These are phyloP conservation scores for Ziziphus jujuba DNA, from an alignment of 306 rosid species.

Conservation along the genomic window DNA sequence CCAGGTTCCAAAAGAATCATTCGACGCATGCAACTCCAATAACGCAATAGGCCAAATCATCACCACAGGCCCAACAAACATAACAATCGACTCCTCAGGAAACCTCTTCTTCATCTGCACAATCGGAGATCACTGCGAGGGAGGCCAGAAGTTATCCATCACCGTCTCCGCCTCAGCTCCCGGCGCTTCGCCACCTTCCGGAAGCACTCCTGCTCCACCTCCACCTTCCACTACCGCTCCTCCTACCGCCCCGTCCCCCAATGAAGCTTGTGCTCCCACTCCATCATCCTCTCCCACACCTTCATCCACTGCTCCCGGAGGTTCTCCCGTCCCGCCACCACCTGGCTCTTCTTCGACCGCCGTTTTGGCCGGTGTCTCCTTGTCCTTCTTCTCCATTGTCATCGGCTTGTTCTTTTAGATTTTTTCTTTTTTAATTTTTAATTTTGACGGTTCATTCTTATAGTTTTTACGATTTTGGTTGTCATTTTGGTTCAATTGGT, in stretches of 20 bases:
- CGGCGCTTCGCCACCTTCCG: neutral
- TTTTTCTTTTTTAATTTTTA: too few relatives aligned
- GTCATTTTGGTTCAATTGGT: neutral
- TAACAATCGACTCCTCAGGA: conserved; percentile 14
- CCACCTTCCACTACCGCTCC: neutral
- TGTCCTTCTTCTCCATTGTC: conserved; percentile 11
- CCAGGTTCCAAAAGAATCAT: too few relatives aligned
- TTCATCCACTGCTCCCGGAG: too few relatives aligned
- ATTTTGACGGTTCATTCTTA: neutral
- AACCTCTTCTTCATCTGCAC: conserved; percentile 30
- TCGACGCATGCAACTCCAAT: too few relatives aligned
- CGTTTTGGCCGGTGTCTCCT: conserved; percentile 3
- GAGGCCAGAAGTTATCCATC: conserved; percentile 31
- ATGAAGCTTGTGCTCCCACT: neutral
- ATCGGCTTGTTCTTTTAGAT: conserved; percentile 4
- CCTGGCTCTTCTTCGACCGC: neutral
- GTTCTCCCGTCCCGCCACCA: too few relatives aligned
- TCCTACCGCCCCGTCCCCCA: neutral
- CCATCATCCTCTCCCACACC: conserved; percentile 4
- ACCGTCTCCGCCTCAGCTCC: conserved; percentile 8
- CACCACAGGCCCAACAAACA: neutral
- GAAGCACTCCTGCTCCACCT: neutral
- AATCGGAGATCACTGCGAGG: conserved; percentile 19
- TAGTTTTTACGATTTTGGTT: neutral
- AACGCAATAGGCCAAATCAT: too few relatives aligned